A percentile compares a stretch with the other conserved stretches of the same genome.
These are phyloP conservation scores for Marasmius fiardii DNA, from an alignment of 1,284 basidiomycete genomes.

Conservation along the genomic window DNA sequence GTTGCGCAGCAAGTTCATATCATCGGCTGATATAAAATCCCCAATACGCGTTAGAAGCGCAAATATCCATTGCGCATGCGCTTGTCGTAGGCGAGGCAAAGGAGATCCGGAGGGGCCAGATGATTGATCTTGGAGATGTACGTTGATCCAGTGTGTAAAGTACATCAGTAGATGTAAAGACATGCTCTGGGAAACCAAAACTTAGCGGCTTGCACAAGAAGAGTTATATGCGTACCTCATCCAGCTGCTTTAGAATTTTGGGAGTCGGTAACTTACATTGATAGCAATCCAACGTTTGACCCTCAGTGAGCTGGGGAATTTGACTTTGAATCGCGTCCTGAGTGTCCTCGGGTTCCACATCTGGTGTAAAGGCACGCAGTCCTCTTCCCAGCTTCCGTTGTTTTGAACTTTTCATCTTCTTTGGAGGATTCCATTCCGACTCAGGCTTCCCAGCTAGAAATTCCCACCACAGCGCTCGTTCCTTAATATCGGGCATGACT, in stretches of 20 bases:
- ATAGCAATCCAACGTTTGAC: constrained; percentile 1
- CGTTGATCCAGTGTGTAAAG: constrained; percentile 76
- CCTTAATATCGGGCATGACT: constrained; percentile 62
- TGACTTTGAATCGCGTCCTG: background rate
- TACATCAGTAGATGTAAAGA: constrained; percentile 79
- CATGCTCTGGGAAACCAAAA: constrained; percentile 42
- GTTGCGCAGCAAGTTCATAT: constrained; percentile 74
- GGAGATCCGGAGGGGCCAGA: constrained; percentile 30
- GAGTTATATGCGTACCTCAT: constrained; percentile 49
- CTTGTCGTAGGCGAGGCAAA: constrained; percentile 47
- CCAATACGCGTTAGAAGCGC: constrained; percentile 74
- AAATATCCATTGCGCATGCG: constrained; percentile 85
- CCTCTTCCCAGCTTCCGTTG: constrained; percentile 25
- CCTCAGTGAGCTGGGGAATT: too few species aligned
- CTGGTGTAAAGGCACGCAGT: constrained; percentile 35
- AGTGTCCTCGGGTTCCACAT: constrained; percentile 13
- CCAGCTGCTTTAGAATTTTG: constrained; percentile 49
- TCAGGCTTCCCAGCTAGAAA: constrained; percentile 68
- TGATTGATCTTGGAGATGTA: constrained; percentile 40
- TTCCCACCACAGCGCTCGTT: constrained; percentile 76
- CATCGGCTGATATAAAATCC: constrained; percentile 68
- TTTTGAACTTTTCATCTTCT: constrained; percentile 34
- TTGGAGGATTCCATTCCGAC: constrained; percentile 59
- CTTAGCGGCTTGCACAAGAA: constrained; percentile 14
- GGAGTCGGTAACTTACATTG: constrained; percentile 55